Conservation (phyloP, 345 rosid species). For the Noccaea caerulescens region DNA sequence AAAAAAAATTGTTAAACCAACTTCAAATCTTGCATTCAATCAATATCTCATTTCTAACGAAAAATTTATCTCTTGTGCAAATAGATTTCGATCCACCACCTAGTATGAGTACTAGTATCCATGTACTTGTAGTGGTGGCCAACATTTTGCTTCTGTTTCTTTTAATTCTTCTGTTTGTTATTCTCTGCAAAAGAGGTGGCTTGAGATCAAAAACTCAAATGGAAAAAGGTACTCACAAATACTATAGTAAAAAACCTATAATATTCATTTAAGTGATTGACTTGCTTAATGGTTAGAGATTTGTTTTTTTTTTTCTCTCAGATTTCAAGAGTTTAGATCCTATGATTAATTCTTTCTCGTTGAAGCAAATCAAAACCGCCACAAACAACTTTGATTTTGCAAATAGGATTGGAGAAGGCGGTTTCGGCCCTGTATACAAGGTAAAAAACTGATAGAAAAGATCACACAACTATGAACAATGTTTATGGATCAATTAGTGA, state of each 20-base stretch:
- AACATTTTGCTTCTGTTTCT: neutral
- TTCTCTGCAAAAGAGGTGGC: conserved; percentile 48
- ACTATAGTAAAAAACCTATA: neutral
- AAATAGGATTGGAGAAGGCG: conserved; percentile 65
- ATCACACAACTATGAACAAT: neutral
- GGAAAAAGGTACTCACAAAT: conserved; percentile 40
- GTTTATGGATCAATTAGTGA: neutral
- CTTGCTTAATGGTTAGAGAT: neutral
- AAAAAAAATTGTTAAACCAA: neutral
- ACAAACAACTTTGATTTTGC: conserved; percentile 52
- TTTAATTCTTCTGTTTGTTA: conserved; percentile 34
- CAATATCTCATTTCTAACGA: conserved; percentile 1
- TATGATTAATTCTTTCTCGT: conserved; percentile 47
- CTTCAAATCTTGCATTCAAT: neutral
- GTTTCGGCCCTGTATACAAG: conserved; percentile 70
- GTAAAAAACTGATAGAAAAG: conserved; percentile 32
- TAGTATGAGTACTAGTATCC: neutral
- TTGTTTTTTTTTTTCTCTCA: conserved; percentile 8
- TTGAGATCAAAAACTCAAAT: conserved; percentile 5
- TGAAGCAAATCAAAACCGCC: conserved; percentile 54
- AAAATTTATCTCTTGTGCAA: neutral
- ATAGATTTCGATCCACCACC: conserved; percentile 22
- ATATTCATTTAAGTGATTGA: neutral
- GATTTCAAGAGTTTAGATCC: conserved; percentile 44
- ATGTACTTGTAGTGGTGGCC: conserved; percentile 1